phyloP scores from a whole-genome alignment of 768 basidiomycete genomes.

The Amanita molliuscula region DNA sequence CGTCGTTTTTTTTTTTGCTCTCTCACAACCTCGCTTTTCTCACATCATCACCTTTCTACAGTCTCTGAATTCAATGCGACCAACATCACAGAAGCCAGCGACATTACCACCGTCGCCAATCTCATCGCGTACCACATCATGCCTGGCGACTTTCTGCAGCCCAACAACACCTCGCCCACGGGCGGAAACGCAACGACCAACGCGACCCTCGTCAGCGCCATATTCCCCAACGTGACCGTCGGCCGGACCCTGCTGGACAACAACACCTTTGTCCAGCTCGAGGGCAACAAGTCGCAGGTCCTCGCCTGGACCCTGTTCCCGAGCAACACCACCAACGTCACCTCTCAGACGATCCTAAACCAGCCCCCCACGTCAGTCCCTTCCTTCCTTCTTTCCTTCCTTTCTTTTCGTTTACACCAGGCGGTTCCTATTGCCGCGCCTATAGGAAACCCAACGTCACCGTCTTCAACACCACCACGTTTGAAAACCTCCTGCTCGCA shows the following conservation, averaged over 20 bases:
- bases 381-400: neutral
- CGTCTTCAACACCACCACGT: slow-evolving; percentile 28
- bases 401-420: too few relatives aligned
- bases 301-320: slow-evolving; percentile 29
- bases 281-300: slow-evolving; percentile 50
- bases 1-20: slow-evolving; percentile 13
- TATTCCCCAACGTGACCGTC: slow-evolving; percentile 49
- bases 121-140: slow-evolving; percentile 9
- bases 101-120: slow-evolving; percentile 1
- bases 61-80: slow-evolving; percentile 4
- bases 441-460: slow-evolving; percentile 16
- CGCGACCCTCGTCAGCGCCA: slow-evolving; percentile 23
- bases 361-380: slow-evolving; percentile 16
- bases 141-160: slow-evolving; percentile 4
- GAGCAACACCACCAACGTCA: neutral
- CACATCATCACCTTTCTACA: neutral
- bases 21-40: neutral
- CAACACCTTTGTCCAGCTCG: slow-evolving; percentile 36
- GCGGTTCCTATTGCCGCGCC: neutral
- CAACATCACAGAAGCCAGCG: neutral
- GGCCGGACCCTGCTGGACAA: slow-evolving; percentile 54
- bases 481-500: slow-evolving; percentile 32
- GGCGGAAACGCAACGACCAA: slow-evolving; percentile 2
- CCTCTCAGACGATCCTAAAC: slow-evolving; percentile 28
- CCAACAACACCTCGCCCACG: slow-evolving; percentile 5